Evolutionary conservation across 2,329 filamentous ascomycete genomes (phyloP).

Genomic region (Corinectria fuckeliana): DNA sequence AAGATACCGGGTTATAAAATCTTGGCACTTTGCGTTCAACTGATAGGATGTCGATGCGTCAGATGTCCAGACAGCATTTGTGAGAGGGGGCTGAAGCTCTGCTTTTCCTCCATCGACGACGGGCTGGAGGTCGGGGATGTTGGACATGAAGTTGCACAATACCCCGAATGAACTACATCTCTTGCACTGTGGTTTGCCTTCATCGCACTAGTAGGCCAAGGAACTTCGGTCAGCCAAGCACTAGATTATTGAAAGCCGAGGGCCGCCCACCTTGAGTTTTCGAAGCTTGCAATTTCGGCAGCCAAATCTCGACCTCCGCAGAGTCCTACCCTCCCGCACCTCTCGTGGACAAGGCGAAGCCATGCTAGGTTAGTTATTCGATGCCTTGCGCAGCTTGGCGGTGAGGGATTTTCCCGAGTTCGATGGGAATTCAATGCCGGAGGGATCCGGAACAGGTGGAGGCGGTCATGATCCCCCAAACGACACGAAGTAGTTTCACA

Average conservation of each 20-base stretch:
- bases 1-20: constrained; percentile 50
- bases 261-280: constrained; percentile 51
- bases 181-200: constrained; percentile 51
- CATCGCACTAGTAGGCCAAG: constrained; percentile 49
- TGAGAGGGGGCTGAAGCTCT: constrained; percentile 32
- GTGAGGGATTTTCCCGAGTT: neutral
- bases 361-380: constrained; percentile 5
- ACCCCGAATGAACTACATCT: constrained; percentile 52
- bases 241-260: neutral
- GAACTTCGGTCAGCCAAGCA: neutral
- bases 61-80: constrained; percentile 45
- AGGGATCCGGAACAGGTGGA: neutral
- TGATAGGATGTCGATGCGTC: constrained; percentile 42
- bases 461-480: too few relatives aligned
- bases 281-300: constrained; percentile 60
- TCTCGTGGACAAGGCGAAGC: neutral
- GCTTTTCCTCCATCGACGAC: constrained; percentile 31
- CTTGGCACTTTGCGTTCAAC: constrained; percentile 48
- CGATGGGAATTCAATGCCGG: neutral
- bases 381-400: neutral
- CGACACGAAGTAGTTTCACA: too few relatives aligned
- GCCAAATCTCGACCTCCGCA: constrained; percentile 51
- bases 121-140: constrained; percentile 47
- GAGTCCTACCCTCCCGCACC: neutral
- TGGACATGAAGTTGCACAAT: constrained; percentile 50